These are phyloP conservation scores for Arctostaphylos glauca DNA, from an alignment of 148 eudicot genomes.

Conservation along the genomic window DNA sequence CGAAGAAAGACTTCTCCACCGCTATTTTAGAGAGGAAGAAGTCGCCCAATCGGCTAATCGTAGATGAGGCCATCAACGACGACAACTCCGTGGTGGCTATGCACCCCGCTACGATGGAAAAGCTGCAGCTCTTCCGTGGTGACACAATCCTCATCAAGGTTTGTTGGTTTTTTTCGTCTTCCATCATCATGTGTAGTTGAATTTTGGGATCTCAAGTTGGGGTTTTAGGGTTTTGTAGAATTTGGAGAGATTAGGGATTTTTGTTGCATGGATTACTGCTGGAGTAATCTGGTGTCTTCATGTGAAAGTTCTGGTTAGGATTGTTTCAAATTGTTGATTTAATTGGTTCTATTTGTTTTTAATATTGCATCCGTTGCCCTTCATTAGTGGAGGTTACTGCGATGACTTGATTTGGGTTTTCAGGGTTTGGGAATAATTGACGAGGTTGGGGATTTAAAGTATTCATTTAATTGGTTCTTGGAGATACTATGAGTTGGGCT, in stretches of 20 bases:
- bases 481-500: background rate
- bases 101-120: slow-evolving; percentile 85
- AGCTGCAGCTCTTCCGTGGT: slow-evolving; percentile 83
- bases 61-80: slow-evolving; percentile 78
- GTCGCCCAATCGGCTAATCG: slow-evolving; percentile 72
- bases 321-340: background rate
- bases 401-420: background rate
- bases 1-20: slow-evolving; percentile 76
- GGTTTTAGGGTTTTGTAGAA: background rate
- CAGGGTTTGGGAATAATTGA: background rate
- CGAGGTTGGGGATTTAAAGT: background rate
- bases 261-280: background rate
- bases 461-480: background rate
- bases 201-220: background rate
- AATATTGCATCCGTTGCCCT: background rate
- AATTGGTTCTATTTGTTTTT: background rate
- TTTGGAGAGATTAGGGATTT: background rate
- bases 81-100: slow-evolving; percentile 79
- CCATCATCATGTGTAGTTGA: background rate
- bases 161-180: background rate
- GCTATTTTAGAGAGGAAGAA: slow-evolving; percentile 84
- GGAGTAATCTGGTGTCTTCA: background rate
- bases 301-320: background rate
- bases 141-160: slow-evolving; percentile 84
- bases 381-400: background rate